Conservation (phyloP, 139 green algal genomes). For the Chlorella sp. region DNA sequence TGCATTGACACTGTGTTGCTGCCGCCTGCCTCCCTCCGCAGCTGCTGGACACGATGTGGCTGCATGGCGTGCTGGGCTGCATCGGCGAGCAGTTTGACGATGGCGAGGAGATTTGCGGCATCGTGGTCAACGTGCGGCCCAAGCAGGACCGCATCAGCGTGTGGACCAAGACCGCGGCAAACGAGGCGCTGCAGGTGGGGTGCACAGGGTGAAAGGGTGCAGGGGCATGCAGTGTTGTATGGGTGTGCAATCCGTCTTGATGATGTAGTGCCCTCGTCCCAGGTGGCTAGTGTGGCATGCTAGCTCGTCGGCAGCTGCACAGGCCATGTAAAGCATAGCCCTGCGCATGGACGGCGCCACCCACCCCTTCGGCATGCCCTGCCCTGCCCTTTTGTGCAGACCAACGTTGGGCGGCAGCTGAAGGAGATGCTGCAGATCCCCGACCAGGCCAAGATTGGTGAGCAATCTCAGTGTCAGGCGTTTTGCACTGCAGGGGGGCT, state of each 20-base stretch:
- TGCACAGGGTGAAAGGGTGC: too few relatives aligned
- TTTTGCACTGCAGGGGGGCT: too few relatives aligned
- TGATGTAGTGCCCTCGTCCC: too few relatives aligned
- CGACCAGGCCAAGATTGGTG: conserved; percentile 76
- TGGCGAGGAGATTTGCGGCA: conserved; percentile 95
- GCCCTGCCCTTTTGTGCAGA: conserved; percentile 56
- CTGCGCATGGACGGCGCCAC: too few relatives aligned
- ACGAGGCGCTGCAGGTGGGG: conserved; percentile 84
- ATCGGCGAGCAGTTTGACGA: conserved; percentile 99
- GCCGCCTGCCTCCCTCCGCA: background rate
- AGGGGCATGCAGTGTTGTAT: too few relatives aligned
- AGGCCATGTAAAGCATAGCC: too few relatives aligned
- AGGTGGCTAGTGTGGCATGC: too few relatives aligned
- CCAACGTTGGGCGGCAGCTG: conserved; percentile 89
- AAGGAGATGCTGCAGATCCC: conserved; percentile 92
- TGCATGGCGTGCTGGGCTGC: conserved; percentile 95
- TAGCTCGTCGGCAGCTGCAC: too few relatives aligned
- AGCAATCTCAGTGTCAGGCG: too few relatives aligned
- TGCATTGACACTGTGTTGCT: too few relatives aligned
- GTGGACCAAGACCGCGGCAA: conserved; percentile 94
- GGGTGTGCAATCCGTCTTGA: too few relatives aligned
- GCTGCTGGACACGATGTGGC: conserved; percentile 93
- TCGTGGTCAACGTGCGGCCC: conserved; percentile 92
- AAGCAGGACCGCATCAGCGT: conserved; percentile 90
- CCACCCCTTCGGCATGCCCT: background rate